phyloP scores from a whole-genome alignment of 1,139 yeast species.

The Yamadazyma sp. region DNA sequence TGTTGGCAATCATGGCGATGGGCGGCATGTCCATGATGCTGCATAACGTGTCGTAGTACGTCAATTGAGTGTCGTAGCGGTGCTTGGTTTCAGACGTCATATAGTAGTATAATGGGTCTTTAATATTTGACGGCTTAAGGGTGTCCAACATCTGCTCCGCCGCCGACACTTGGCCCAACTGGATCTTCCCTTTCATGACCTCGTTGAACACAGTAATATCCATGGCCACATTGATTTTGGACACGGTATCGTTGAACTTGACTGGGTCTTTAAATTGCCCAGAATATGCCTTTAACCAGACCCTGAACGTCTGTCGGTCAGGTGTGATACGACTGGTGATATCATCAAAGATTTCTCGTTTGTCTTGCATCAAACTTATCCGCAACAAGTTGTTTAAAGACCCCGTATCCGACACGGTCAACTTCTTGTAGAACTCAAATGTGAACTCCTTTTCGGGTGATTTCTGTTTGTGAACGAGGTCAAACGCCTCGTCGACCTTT shows the following conservation, averaged over 20 bases:
- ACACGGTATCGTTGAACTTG: conserved; percentile 6
- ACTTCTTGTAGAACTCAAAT: conserved; percentile 19
- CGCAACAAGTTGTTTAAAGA: conserved; percentile 13
- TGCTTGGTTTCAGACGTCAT: conserved; percentile 21
- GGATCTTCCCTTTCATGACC: conserved; percentile 16
- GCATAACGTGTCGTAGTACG: conserved; percentile 19
- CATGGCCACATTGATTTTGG: conserved; percentile 7
- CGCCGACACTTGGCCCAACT: conserved; percentile 10
- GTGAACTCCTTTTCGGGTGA: conserved; percentile 19
- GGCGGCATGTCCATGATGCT: conserved; percentile 25
- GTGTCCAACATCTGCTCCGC: conserved; percentile 14
- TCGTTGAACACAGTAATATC: conserved; percentile 22
- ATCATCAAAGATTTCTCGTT: conserved; percentile 11
- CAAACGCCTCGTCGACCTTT: conserved; percentile 8
- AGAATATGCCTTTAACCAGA: conserved; percentile 6
- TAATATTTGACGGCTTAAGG: conserved; percentile 4
- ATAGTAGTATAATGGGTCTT: conserved; percentile 14
- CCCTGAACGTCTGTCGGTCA: conserved; percentile 12
- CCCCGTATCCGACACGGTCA: conserved; percentile 13
- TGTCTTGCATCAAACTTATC: conserved; percentile 10
- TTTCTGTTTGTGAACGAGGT: conserved; percentile 1
- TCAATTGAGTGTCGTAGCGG: conserved; percentile 18
- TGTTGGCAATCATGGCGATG: conserved; percentile 23
- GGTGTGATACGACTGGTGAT: conserved; percentile 13
- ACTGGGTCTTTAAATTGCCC: conserved; percentile 3